These are phyloP conservation scores for Clavariopsis aquatica DNA, from an alignment of 495 filamentous ascomycete genomes.

Conservation along the genomic window DNA sequence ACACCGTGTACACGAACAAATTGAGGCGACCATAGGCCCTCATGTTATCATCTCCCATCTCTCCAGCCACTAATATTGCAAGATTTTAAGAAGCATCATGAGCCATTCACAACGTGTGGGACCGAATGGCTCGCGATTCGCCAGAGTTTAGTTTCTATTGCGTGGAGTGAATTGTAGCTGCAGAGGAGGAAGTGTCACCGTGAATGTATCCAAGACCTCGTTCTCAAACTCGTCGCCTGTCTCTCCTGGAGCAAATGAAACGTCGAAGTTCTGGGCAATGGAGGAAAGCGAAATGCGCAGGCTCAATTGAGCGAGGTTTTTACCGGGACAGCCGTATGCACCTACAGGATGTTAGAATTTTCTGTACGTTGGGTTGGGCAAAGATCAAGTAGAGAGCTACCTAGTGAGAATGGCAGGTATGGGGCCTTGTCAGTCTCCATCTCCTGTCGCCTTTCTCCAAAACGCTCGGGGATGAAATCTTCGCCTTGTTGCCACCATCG, in stretches of 20 bases:
- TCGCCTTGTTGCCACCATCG: conserved; percentile 34
- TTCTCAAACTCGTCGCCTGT: conserved; percentile 38
- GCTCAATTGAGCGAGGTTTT: conserved; percentile 55
- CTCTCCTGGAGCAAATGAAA: conserved; percentile 50
- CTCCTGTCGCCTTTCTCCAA: conserved; percentile 49
- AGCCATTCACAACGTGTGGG: no score
- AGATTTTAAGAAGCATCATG: no score
- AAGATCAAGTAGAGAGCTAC: conserved; percentile 27
- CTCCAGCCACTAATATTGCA: no score
- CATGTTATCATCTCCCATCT: no score
- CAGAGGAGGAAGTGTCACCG: conserved; percentile 17
- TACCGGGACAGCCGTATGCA: conserved; percentile 54
- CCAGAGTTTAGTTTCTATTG: background rate
- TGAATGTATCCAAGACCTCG: conserved; percentile 15
- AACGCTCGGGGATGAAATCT: conserved; percentile 60
- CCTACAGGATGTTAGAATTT: conserved; percentile 37
- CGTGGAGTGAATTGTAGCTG: conserved; percentile 18
- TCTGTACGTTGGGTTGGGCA: background rate
- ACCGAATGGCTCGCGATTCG: no score
- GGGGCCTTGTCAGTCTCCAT: conserved; percentile 51
- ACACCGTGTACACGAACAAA: no score
- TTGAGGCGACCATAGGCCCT: no score
- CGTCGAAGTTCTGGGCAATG: conserved; percentile 50
- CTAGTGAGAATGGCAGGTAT: conserved; percentile 55
- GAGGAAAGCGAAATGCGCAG: conserved; percentile 50